Base-by-base conservation (phyloP, 176 grass and related monocot genomes). In the Metroxylon sagu region DNA sequence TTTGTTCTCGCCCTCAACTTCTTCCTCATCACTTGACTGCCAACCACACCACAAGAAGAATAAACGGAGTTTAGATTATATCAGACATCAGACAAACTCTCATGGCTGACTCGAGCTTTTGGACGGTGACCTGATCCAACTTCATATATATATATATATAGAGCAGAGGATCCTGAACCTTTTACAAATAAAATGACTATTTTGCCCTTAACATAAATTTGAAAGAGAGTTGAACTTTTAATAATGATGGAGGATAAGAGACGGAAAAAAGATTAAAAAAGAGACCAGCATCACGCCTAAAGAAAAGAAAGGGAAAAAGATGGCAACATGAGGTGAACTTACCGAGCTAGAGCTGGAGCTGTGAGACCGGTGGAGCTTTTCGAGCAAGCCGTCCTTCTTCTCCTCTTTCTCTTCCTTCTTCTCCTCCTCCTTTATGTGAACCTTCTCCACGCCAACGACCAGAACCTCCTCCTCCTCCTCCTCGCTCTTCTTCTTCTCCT, bases 341-440 rank as follows among this genome's bases (percentile, higher is more conserved):
- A 98, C 94, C 25, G 93, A 92, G 79, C 88, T 99, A 4, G 94
- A 98, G 71, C 88, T 98, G 18, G 88, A 89, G 73, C 81, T 61
- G 61, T 72, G 55, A 48, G 93, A 66, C 7, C 88, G 82, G 51
- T 89, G 85, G 26, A 93, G 85, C 76, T 99, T 93, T 58, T 69
- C 52, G n/a, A 83, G 15, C 12, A 92, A 67, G 8, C 74, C 70
- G 71, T 85, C 93, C 75, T 92, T 91, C 79, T 92, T 98, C 61
- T 84, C 83, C 4, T 48, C 69, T 43, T 43, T 43, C 35, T 43
- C 35, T 43, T 48, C 69, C 14, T 55, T 31, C 71, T 66, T 71
- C 57, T 5, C 52, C 2, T 54, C 30, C 31, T 76, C 73, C 55
- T 74, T 70, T 68, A 76, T 61, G 3, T 50, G 72, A 30, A 49